Evolutionary conservation across 345 rosid genomes (phyloP).

Genomic region (Corchorus olitorius): DNA sequence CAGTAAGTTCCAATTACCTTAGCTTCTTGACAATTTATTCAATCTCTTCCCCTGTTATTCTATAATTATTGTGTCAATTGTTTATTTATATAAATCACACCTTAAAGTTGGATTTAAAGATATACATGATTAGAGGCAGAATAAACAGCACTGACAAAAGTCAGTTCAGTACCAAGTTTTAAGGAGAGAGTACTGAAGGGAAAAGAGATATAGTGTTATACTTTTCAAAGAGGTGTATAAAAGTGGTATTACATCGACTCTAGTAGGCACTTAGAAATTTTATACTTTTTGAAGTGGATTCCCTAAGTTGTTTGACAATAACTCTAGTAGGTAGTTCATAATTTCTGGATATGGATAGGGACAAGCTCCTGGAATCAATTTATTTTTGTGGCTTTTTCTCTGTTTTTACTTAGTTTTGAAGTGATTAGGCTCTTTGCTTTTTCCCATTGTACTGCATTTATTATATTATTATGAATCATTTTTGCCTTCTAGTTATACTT

Average conservation of each 20-base stretch:
- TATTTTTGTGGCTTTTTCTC: background rate
- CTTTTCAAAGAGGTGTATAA: no score
- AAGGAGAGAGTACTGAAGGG: background rate
- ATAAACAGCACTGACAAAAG: no score
- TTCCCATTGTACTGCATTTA: background rate
- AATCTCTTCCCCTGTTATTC: background rate
- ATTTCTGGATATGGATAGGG: background rate
- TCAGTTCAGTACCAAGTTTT: background rate
- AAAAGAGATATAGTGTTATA: background rate
- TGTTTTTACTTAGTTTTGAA: background rate
- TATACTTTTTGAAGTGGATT: background rate
- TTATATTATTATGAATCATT: background rate
- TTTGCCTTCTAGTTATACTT: background rate
- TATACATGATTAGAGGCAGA: no score
- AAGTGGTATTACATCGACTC: no score
- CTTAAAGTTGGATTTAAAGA: background rate
- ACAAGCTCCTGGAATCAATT: no score
- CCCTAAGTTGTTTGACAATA: background rate
- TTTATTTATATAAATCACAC: background rate
- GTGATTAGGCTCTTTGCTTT: background rate
- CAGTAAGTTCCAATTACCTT: conserved; percentile 44
- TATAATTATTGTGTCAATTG: background rate
- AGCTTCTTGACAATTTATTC: background rate
- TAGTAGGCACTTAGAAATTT: background rate
- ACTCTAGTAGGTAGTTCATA: background rate